Percentiles rank a stretch among this genome's conserved stretches.
Conservation (phyloP, 2,329 filamentous ascomycete species). For the Shiraia sp. region DNA sequence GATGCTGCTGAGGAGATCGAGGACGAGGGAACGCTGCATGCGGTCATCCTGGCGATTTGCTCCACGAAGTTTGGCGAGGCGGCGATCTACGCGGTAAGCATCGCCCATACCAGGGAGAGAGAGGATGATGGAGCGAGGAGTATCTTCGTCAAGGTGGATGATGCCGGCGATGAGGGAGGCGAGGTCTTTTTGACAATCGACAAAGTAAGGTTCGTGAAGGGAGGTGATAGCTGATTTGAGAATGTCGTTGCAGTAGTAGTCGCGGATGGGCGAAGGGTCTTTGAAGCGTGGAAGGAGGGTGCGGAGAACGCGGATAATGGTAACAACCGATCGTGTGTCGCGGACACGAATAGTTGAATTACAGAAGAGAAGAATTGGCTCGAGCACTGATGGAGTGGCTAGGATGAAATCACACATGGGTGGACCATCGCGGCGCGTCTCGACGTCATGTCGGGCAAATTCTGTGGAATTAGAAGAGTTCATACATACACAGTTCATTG, state of each 20-base stretch:
- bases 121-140: slow-evolving; percentile 75
- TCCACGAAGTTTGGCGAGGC: slow-evolving; percentile 45
- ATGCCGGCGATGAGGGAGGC: slow-evolving; percentile 86
- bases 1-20: slow-evolving; percentile 83
- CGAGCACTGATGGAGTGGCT: slow-evolving; percentile 74
- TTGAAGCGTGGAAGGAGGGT: slow-evolving; percentile 81
- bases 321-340: slow-evolving; percentile 84
- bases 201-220: slow-evolving; percentile 93
- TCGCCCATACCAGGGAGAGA: slow-evolving; percentile 76
- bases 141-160: slow-evolving; percentile 73
- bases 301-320: slow-evolving; percentile 83
- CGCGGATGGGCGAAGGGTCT: slow-evolving; percentile 64
- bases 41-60: slow-evolving; percentile 62
- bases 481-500: neutral
- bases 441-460: slow-evolving; percentile 34
- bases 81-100: slow-evolving; percentile 63
- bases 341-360: slow-evolving; percentile 87
- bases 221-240: slow-evolving; percentile 88
- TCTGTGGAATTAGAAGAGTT: slow-evolving; percentile 17
- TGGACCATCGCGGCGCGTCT: slow-evolving; percentile 50
- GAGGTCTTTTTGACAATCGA: slow-evolving; percentile 91
- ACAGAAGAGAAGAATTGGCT: slow-evolving; percentile 88
- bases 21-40: slow-evolving; percentile 76
- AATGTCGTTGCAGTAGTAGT: slow-evolving; percentile 88
- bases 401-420: slow-evolving; percentile 83